Base-by-base conservation (phyloP, 768 basidiomycete genomes). In the Fomitopsis pulvina region DNA sequence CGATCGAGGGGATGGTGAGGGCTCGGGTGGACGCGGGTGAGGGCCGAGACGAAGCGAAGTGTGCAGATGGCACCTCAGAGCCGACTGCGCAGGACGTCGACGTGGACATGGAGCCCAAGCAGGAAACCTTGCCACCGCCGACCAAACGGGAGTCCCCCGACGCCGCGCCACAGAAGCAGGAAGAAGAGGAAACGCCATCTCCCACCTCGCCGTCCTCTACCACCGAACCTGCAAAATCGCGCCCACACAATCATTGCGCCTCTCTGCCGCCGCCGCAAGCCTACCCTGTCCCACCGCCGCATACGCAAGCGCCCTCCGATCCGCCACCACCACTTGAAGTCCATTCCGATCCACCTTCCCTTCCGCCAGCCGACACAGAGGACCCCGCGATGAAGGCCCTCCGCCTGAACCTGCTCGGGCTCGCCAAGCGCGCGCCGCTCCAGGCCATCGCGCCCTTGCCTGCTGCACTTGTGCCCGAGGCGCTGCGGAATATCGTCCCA, bases 391-490 rank as follows among this genome's bases (percentile, higher is more conserved):
- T 81, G 58, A 75, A 76, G 47, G 75, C 80, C 47, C 68, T 89
- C 43, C 75, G 87, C 32, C 69, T 90, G 55, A 89, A 87, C 60
- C 69, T 91, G 25, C 73, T 91, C 24, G 86, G 87, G 1, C 71
- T 91, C 28, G 83, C 85, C 50, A 87, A 88, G 60, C 76, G 86
- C 5, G 86, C 86, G 9, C 88, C 88, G 1, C 60, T 88, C 52
- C 83, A 87, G 57, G 80, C 75, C 51, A 83, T 87, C 47, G 81
- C 81, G 14, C 71, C 71, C 26, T 60, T 87, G 34, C 83, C 83
- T 8, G 68, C 74, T 37, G 80, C 83, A 40, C 63, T 87, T 41
- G 82, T 87, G 1, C 85, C 83, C 2, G 79, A 80, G 56, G 73
- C 78, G 57, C 78, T 87, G 47, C 72, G 83, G 44, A 72, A 73